phyloP scores from a whole-genome alignment of 2,329 filamentous ascomycete species.

The Knoxdaviesia capensis region DNA sequence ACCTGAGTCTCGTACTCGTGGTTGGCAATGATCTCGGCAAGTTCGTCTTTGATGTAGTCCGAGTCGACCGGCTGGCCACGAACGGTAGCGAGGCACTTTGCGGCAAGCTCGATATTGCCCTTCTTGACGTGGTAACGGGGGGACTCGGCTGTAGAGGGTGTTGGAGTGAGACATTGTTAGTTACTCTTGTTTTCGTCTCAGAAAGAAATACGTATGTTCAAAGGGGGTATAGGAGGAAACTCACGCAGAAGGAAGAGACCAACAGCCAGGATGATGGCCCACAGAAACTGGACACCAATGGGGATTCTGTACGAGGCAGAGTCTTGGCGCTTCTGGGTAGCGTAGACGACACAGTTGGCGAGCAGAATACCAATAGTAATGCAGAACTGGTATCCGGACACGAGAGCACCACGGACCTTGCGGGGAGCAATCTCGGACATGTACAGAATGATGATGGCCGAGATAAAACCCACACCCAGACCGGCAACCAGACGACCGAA shows the following conservation, averaged over 20 bases:
- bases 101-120: conserved; percentile 45
- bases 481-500: conserved; percentile 58
- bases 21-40: conserved; percentile 76
- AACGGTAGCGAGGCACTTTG: conserved; percentile 40
- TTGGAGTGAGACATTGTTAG: background rate
- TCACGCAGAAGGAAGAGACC: conserved; percentile 51
- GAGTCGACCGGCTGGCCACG: conserved; percentile 57
- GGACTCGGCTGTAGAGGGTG: conserved; percentile 36
- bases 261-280: conserved; percentile 52
- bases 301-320: conserved; percentile 61
- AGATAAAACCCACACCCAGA: conserved; percentile 63
- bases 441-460: conserved; percentile 65
- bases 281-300: conserved; percentile 61
- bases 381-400: conserved; percentile 70
- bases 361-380: conserved; percentile 63
- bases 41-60: conserved; percentile 56
- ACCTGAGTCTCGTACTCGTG: conserved; percentile 62
- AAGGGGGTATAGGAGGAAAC: background rate
- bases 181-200: background rate
- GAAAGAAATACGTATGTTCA: background rate
- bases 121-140: conserved; percentile 74
- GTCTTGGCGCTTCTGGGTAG: conserved; percentile 38
- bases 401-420: conserved; percentile 58
- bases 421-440: conserved; percentile 65
- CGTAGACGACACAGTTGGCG: conserved; percentile 57